Evolutionary conservation across 2,329 filamentous ascomycete species (phyloP), one percentile per base, ranked within the genome.

Genomic region (Colletotrichum tofieldiae): DNA sequence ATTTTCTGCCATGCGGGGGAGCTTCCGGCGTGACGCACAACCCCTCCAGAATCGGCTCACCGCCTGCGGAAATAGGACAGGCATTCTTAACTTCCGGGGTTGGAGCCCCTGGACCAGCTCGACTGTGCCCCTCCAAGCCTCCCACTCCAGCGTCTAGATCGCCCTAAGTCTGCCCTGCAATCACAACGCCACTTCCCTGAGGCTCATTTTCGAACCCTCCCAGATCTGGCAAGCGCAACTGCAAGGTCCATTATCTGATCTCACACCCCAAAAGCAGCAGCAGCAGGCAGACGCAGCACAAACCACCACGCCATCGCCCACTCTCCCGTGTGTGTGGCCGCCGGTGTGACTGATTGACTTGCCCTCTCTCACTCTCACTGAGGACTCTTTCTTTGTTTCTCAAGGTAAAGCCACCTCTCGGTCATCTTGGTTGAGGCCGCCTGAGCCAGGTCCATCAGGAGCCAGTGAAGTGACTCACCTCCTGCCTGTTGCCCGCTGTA

Each of bases 1-100:
- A 66, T 64, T 73, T 73, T 73, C 71, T 73, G 73, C 71, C 73
- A 52, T 61, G 67, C 39, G 63, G 61, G 66, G 63, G 67, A 65
- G 63, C 64, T 73, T 43, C 35, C 60, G 60, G 56, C 61, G 49
- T 75, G 73, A 68, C 73, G 71, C 73, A 74, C 60, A 32, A 67
- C 55, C 61, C 29, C 58, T 54, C 71, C 32, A 56, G 49, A 18
- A 52, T 12, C 8, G 2, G 4, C 49, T 45, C 54, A 75, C 73
- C 73, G 73, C 73, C 61, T 71, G 37, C 61, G 8, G 2, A 26
- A 12, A 29, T 0, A 3, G 5, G 32, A 49, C 20, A 8, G 37
- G 32, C 20, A 16, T 6, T 45, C 14, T 7, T 18, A 37, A 9
- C 12, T n/a, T 14, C 5, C 5, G 37, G 47, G 16, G 23, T n/a